Base-by-base conservation (phyloP, 2,329 filamentous ascomycete genomes). In the Gnomoniopsis smithogilvyi region DNA sequence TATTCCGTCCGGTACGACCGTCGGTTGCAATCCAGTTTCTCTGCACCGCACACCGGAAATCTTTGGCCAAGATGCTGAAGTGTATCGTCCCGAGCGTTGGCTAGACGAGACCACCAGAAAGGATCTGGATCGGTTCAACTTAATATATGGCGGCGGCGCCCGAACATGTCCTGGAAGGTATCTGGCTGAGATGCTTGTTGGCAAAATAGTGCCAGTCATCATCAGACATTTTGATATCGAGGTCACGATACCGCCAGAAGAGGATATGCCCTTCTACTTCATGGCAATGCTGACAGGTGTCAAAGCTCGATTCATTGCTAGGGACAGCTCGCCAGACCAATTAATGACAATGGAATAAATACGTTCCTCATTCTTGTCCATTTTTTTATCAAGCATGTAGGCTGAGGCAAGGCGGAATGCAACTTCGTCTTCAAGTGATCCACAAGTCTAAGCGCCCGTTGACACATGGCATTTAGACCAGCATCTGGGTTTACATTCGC, bases 71-170 rank as follows among this genome's bases (percentile, higher is more conserved):
- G 74, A 80, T 26, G 72, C 80, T 0, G 71, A 75, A 0, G 59
- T 61, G 0, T 85, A 78, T 62, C 66, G 70, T 0, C 80, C 82
- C 0, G 70, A 73, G 1, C 74, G 83, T 8, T 85, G 83, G 81
- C 67, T 81, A 2, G 61, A 60, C 1, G 63, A 63, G 2, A 70
- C 67, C 11, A 69, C 70, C 0, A 59, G 67, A 6, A 71, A 73
- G 26, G 64, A 60, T 14, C 82, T 82, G 76, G 78, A 83, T 17
- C 70, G 78, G 15, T 73, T 70, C 51, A 83, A 75, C 60, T 69
- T 84, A 7, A 78, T 72, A 6, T 84, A 79, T 78, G 81, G 81
- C 2, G 80, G 79, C 2, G 79, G 81, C 2, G 72, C 76, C 3
- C 73, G 80, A 36, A 77, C 74, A 0, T 84, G 81, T 58, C 81